Evolutionary conservation across 805 yeast species (phyloP).

Genomic region (Zygosaccharomyces bailii): DNA sequence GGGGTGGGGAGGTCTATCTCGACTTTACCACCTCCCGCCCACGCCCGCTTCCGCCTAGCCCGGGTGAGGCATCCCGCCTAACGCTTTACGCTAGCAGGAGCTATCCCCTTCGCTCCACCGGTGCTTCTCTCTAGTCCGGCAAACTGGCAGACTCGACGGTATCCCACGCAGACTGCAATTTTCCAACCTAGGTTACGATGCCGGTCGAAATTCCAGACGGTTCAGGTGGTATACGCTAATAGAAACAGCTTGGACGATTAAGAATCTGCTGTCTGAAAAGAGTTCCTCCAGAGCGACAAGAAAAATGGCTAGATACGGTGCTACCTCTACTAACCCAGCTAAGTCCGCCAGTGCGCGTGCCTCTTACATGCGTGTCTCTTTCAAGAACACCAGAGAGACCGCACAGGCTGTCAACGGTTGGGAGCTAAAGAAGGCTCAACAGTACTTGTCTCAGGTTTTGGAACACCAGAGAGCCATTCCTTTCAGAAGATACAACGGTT

Average conservation of each 20-base stretch:
- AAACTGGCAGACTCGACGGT: conserved; percentile 1
- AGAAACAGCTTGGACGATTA: neutral
- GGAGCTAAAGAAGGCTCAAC: conserved; percentile 93
- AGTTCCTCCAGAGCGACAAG: conserved; percentile 11
- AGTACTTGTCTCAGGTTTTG: conserved; percentile 91
- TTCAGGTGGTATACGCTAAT: conserved; percentile 6
- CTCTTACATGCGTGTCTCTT: conserved; percentile 97
- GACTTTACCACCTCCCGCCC: no score
- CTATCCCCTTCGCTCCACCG: neutral
- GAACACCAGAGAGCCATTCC: conserved; percentile 99
- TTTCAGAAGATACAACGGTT: conserved; percentile 95
- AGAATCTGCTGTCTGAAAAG: neutral
- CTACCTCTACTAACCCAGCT: conserved; percentile 98
- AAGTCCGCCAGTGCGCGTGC: conserved; percentile 99
- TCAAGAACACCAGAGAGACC: conserved; percentile 99
- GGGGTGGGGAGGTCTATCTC: no score
- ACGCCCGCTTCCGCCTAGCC: no score
- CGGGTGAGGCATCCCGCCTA: neutral
- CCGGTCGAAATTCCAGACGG: conserved; percentile 8
- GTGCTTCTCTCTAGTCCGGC: neutral
- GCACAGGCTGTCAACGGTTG: conserved; percentile 98
- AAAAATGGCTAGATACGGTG: conserved; percentile 98
- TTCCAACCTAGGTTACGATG: conserved; percentile 4
- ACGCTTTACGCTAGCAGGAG: neutral
- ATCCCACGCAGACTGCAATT: conserved; percentile 7